Evolutionary conservation across 805 yeast genomes (phyloP).

Genomic region (Nakazawaea peltata): DNA sequence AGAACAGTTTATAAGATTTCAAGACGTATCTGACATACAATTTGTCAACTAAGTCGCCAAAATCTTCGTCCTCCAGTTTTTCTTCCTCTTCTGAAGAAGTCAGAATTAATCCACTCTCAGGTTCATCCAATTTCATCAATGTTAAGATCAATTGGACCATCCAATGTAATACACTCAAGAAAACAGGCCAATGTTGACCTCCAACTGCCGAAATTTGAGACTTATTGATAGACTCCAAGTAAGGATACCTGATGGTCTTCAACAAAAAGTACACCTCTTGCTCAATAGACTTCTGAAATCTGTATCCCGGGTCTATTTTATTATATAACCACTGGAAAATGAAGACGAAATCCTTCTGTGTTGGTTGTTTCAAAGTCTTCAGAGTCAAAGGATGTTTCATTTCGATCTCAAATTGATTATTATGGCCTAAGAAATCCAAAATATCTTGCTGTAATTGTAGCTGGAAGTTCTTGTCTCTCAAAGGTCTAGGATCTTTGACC

Average conservation of each 20-base stretch:
- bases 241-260: slow-evolving; percentile 68
- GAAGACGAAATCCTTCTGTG: slow-evolving; percentile 76
- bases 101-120: slow-evolving; percentile 16
- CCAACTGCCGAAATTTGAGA: slow-evolving; percentile 89
- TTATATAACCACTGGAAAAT: slow-evolving; percentile 77
- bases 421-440: slow-evolving; percentile 45
- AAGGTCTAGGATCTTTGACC: slow-evolving; percentile 60
- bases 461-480: slow-evolving; percentile 67
- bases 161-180: slow-evolving; percentile 82
- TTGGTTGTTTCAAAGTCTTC: slow-evolving; percentile 64
- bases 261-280: slow-evolving; percentile 65
- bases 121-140: slow-evolving; percentile 29
- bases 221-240: slow-evolving; percentile 69
- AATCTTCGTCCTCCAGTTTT: slow-evolving; percentile 15
- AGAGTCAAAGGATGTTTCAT: slow-evolving; percentile 62
- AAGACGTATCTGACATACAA: slow-evolving; percentile 54
- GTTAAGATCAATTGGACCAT: slow-evolving; percentile 47
- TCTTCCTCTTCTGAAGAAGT: slow-evolving; percentile 8
- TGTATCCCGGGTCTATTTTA: slow-evolving; percentile 72
- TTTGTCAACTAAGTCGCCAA: slow-evolving; percentile 12
- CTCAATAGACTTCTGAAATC: slow-evolving; percentile 61
- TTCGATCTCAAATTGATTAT: slow-evolving; percentile 65
- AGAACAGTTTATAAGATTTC: slow-evolving; percentile 59
- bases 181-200: slow-evolving; percentile 80
- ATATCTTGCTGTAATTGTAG: slow-evolving; percentile 57